These are phyloP conservation scores for Euphorbia pulcherrima DNA, from an alignment of 345 rosid species.

Conservation along the genomic window DNA sequence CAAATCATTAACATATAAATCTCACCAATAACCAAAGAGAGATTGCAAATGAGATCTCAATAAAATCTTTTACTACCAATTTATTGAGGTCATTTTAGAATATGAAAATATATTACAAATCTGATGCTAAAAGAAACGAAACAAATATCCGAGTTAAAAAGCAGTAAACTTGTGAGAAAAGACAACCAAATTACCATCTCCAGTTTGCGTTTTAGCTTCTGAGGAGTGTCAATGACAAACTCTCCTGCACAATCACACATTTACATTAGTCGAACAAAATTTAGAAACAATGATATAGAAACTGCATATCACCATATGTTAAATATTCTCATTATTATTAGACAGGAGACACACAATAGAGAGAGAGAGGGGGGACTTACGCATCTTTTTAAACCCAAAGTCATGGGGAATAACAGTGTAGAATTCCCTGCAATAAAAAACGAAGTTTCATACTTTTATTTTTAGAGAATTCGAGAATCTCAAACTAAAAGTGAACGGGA, in stretches of 20 bases:
- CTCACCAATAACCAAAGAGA: not conserved
- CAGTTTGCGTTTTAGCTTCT: slow-evolving; percentile 72
- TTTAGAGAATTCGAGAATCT: not conserved
- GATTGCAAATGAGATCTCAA: not conserved
- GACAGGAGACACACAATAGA: not conserved
- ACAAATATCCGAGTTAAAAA: not conserved
- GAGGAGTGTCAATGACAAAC: slow-evolving; percentile 79
- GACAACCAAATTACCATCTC: slow-evolving; percentile 58
- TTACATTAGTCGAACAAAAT: slow-evolving; percentile 9
- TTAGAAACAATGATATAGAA: not conserved
- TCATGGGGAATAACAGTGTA: slow-evolving; percentile 87
- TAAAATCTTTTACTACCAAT: not conserved
- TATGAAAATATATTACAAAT: not conserved
- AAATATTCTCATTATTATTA: not conserved
- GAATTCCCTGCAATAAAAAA: slow-evolving; percentile 63
- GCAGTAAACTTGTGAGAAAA: not conserved
- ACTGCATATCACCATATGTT: not conserved
- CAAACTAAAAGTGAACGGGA: not conserved
- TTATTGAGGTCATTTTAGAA: slow-evolving; percentile 1
- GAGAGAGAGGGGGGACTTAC: slow-evolving; percentile 45
- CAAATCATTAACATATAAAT: not conserved
- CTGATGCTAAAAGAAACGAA: slow-evolving; percentile 10
- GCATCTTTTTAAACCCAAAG: slow-evolving; percentile 81
- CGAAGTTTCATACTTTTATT: not conserved
- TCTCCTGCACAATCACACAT: slow-evolving; percentile 53